Percentiles rank a stretch among this genome's conserved stretches.
phyloP scores from a whole-genome alignment of 2,329 filamentous ascomycete species.

The Aotearoamyces nothofagi region DNA sequence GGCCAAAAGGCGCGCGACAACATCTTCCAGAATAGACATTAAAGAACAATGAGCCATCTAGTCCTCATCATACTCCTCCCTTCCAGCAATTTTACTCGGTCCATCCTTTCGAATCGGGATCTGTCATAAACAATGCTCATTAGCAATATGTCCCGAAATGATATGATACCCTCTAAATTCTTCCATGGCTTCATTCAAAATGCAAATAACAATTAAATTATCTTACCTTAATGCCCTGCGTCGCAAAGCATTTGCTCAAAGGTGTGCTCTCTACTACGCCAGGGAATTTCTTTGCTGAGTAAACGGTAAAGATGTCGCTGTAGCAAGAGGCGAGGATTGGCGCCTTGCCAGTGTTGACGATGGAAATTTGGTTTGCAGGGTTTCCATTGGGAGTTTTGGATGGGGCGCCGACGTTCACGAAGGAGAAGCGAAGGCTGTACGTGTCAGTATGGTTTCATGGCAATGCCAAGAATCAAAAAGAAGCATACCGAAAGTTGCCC shows the following conservation, averaged over 20 bases:
- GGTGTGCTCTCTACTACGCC: slow-evolving; percentile 89
- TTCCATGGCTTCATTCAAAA: too few species aligned
- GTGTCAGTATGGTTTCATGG: slow-evolving; percentile 1
- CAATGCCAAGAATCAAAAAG: slow-evolving; percentile 1
- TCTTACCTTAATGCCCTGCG: slow-evolving; percentile 94
- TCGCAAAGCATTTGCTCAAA: slow-evolving; percentile 83
- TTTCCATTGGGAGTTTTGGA: slow-evolving; percentile 20
- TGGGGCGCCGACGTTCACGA: slow-evolving; percentile 65
- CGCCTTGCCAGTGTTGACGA: slow-evolving; percentile 58
- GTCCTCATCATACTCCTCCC: slow-evolving; percentile 15
- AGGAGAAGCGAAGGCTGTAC: slow-evolving; percentile 47
- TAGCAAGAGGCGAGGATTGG: slow-evolving; percentile 76
- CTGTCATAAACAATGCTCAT: too few species aligned
- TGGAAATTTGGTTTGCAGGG: slow-evolving; percentile 25
- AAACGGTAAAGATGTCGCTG: slow-evolving; percentile 83
- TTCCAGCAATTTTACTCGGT: slow-evolving; percentile 9
- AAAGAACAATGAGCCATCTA: too few species aligned
- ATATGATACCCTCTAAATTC: too few species aligned
- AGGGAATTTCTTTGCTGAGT: slow-evolving; percentile 94
- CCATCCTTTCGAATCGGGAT: slow-evolving; percentile 91
- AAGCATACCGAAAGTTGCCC: slow-evolving; percentile 65
- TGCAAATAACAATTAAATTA: too few species aligned
- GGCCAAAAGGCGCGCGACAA: too few species aligned
- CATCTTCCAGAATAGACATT: too few species aligned
- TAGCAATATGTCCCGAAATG: too few species aligned